phyloP scores from a whole-genome alignment of 768 basidiomycete species.

The Gautieria morchelliformis region DNA sequence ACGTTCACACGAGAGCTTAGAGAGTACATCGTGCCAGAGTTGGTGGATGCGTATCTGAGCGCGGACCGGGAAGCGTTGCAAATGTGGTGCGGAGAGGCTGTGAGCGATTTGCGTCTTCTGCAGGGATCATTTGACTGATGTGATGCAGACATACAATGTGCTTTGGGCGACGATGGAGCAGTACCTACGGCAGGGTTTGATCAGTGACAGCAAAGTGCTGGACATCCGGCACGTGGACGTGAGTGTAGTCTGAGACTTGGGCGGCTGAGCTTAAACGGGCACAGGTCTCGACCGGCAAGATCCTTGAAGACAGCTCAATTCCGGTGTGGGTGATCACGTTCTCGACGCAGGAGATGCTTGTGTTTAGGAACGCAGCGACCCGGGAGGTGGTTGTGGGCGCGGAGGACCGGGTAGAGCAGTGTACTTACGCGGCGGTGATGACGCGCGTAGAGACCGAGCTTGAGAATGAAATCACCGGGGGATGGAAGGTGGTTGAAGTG shows the following conservation, averaged over 20 bases:
- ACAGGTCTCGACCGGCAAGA: conserved; percentile 76
- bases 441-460: conserved; percentile 84
- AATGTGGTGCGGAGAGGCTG: conserved; percentile 94
- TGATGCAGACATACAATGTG: conserved; percentile 83
- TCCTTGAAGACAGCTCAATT: conserved; percentile 75
- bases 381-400: conserved; percentile 81
- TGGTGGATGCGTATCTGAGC: conserved; percentile 90
- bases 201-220: conserved; percentile 88
- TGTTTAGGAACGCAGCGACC: conserved; percentile 86
- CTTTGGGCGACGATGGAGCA: conserved; percentile 97
- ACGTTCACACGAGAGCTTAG: conserved; percentile 80
- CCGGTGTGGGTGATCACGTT: conserved; percentile 91
- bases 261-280: not conserved
- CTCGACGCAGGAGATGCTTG: conserved; percentile 84
- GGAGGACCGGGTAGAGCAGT: conserved; percentile 87
- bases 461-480: conserved; percentile 87
- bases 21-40: conserved; percentile 96
- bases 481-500: conserved; percentile 98
- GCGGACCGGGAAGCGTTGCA: conserved; percentile 80
- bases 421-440: conserved; percentile 84
- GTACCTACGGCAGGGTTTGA: conserved; percentile 80
- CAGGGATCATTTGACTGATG: not conserved
- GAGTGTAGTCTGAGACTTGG: conserved; percentile 20
- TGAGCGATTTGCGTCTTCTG: conserved; percentile 31
- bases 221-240: conserved; percentile 98